Evolutionary conservation across 2,329 filamentous ascomycete genomes (phyloP).

Genomic region (Hansfordia pulvinata): DNA sequence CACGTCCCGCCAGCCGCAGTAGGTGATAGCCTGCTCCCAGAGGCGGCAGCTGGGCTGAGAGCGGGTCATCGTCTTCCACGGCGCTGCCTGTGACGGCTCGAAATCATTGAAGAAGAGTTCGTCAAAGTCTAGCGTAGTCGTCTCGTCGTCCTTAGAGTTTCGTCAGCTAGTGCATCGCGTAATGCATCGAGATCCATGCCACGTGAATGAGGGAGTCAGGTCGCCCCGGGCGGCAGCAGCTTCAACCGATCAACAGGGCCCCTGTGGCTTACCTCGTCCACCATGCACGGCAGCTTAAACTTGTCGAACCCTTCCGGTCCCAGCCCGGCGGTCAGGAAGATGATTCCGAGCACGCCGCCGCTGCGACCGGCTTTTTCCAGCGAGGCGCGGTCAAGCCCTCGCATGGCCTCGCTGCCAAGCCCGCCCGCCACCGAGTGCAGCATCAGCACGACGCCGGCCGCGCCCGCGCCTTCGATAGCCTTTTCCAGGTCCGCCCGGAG

Average conservation of each 20-base stretch:
- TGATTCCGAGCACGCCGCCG: slow-evolving; percentile 10
- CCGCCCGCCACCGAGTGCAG: slow-evolving; percentile 11
- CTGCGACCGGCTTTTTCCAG: slow-evolving; percentile 2
- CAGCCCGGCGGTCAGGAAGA: slow-evolving; percentile 10
- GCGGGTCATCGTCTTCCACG: slow-evolving; percentile 1
- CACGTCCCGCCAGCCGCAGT: slow-evolving; percentile 3
- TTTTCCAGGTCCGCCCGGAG: slow-evolving; percentile 6
- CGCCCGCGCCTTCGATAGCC: slow-evolving; percentile 5
- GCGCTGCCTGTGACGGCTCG: slow-evolving; percentile 1
- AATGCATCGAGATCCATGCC: too few species aligned
- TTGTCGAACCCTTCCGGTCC: slow-evolving; percentile 5
- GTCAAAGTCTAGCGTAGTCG: background rate
- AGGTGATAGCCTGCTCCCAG: slow-evolving; percentile 1
- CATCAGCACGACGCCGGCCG: slow-evolving; percentile 8
- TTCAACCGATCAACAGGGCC: background rate
- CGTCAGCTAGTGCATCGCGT: too few species aligned
- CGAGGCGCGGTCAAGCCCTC: slow-evolving; percentile 5
- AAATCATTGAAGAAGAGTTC: slow-evolving; percentile 3
- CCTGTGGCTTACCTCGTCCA: slow-evolving; percentile 8
- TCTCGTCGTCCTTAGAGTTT: slow-evolving; percentile 1
- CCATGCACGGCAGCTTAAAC: slow-evolving; percentile 6
- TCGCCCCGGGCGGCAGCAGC: background rate
- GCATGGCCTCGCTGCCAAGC: slow-evolving; percentile 8
- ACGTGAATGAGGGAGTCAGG: too few species aligned
- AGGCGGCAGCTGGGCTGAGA: slow-evolving; percentile 1